phyloP scores from a whole-genome alignment of 1,139 yeast genomes.

The Taphrina betulina region DNA sequence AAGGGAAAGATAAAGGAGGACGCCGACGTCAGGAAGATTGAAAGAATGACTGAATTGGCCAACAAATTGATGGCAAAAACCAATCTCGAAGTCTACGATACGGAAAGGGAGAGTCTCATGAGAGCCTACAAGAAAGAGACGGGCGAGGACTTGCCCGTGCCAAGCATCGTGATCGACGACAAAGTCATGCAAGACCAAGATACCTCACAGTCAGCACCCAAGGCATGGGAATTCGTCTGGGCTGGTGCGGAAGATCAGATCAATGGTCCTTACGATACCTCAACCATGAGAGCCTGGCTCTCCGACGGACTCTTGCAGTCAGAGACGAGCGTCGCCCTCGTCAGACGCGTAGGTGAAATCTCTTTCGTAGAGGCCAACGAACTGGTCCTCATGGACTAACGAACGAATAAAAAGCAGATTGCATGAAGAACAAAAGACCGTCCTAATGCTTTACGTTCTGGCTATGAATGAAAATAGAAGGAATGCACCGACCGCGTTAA shows the following conservation, averaged over 20 bases:
- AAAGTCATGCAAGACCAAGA: conserved; percentile 13
- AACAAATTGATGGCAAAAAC: conserved; percentile 50
- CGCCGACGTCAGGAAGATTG: conserved; percentile 44
- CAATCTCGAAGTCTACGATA: conserved; percentile 53
- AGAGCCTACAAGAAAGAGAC: conserved; percentile 54
- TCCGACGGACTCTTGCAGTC: conserved; percentile 53
- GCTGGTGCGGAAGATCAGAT: conserved; percentile 49
- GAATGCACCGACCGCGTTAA: no score
- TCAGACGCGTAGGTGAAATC: conserved; percentile 17
- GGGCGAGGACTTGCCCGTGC: conserved; percentile 47
- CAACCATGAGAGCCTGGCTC: conserved; percentile 63
- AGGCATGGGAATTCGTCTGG: conserved; percentile 69
- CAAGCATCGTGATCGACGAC: conserved; percentile 34
- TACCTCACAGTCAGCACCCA: no score
- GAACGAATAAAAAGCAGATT: no score
- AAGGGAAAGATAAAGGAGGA: conserved; percentile 38
- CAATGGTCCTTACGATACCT: conserved; percentile 60
- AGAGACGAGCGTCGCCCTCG: conserved; percentile 14
- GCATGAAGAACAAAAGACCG: no score
- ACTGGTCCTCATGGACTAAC: background rate
- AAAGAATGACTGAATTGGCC: conserved; percentile 53
- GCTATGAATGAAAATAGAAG: no score
- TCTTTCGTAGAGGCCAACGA: conserved; percentile 8
- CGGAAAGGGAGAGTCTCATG: conserved; percentile 60
- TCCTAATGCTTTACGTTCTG: no score